Evolutionary conservation across 768 basidiomycete genomes (phyloP).

Genomic region (Lentinula lateritia): DNA sequence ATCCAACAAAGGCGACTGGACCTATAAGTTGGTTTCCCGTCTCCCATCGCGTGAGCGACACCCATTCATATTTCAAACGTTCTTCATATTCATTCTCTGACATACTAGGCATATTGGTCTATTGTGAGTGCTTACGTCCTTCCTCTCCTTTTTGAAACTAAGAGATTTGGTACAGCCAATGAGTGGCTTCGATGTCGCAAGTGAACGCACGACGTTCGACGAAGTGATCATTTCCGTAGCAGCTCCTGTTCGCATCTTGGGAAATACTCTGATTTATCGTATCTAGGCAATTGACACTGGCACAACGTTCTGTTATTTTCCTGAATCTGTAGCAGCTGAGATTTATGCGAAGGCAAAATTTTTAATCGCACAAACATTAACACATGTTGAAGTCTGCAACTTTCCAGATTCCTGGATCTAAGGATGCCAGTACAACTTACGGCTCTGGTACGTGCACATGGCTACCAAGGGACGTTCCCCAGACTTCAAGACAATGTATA

Average conservation of each 20-base stretch:
- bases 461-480: not conserved
- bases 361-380: not conserved
- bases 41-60: constrained; percentile 24
- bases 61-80: not conserved
- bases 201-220: constrained; percentile 15
- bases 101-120: not conserved
- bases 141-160: constrained; percentile 34
- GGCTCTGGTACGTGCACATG: not conserved
- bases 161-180: constrained; percentile 53
- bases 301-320: constrained; percentile 60
- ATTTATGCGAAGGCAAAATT: constrained; percentile 41
- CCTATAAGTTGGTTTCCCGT: constrained; percentile 29
- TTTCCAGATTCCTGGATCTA: constrained; percentile 45
- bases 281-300: constrained; percentile 63
- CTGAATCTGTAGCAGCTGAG: constrained; percentile 30
- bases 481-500: constrained; percentile 5
- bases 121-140: not conserved
- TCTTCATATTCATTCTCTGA: not conserved
- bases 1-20: constrained; percentile 25
- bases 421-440: constrained; percentile 18
- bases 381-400: too few species aligned
- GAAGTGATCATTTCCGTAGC: constrained; percentile 32
- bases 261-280: not conserved
- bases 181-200: constrained; percentile 23
- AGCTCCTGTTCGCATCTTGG: constrained; percentile 11